phyloP scores from a whole-genome alignment of 208 protist genomes.

The Acanthamoeba healyi region DNA sequence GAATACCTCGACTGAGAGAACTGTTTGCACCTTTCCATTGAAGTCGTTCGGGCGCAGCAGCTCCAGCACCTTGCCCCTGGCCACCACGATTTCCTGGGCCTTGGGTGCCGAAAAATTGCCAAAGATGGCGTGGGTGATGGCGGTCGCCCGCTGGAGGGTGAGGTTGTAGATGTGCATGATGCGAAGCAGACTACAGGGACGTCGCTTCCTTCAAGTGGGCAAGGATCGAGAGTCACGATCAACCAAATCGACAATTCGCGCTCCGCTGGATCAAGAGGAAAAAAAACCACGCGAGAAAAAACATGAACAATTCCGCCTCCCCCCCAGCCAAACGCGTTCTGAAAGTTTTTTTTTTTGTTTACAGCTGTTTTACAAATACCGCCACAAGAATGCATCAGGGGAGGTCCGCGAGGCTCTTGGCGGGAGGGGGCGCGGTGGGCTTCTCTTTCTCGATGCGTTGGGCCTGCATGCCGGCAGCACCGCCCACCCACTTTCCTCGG shows the following conservation, averaged over 20 bases:
- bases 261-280: background rate
- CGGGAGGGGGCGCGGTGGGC: constrained; percentile 13
- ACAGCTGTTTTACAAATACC: background rate
- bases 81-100: constrained; percentile 91
- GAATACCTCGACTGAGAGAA: constrained; percentile 91
- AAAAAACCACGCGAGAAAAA: too few species aligned
- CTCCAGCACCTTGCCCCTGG: constrained; percentile 91
- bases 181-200: background rate
- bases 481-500: constrained; percentile 64
- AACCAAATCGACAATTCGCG: background rate
- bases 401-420: constrained; percentile 19
- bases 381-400: background rate
- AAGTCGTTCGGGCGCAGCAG: constrained; percentile 89
- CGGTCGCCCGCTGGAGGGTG: constrained; percentile 92
- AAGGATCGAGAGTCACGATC: background rate
- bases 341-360: background rate
- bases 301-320: too few species aligned
- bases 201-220: background rate
- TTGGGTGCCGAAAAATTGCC: constrained; percentile 94
- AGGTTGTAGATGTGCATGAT: constrained; percentile 93
- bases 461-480: constrained; percentile 56
- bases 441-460: constrained; percentile 22
- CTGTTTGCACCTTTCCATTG: constrained; percentile 86
- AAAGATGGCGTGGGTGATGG: constrained; percentile 89
- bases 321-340: too few species aligned